Percentiles rank a stretch among this genome's conserved stretches.
phyloP scores from a whole-genome alignment of 495 filamentous ascomycete species.

The Penicillium cosmopolitanum region DNA sequence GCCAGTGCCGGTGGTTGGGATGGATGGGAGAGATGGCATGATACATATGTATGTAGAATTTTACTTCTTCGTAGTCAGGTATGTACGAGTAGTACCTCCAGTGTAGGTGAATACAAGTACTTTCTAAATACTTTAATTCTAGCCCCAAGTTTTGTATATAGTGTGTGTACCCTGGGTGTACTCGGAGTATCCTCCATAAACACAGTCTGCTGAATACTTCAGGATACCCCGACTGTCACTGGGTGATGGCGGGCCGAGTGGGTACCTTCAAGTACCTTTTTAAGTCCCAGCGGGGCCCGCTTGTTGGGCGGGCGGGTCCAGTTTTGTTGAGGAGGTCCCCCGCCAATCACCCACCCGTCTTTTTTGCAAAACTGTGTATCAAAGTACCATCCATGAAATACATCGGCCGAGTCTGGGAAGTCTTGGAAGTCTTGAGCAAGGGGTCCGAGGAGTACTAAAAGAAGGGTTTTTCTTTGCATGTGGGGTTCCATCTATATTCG shows the following conservation, averaged over 20 bases:
- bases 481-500: background rate
- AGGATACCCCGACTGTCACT: background rate
- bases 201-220: background rate
- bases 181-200: background rate
- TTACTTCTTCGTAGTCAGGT: too few relatives aligned
- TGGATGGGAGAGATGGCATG: background rate
- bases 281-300: background rate
- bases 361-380: slow-evolving; percentile 17
- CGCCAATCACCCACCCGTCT: slow-evolving; percentile 21
- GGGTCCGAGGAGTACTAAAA: background rate
- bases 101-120: too few relatives aligned
- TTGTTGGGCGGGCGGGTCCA: slow-evolving; percentile 27
- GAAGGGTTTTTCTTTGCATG: background rate
- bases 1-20: slow-evolving; percentile 6
- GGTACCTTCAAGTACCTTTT: background rate
- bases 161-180: too few relatives aligned
- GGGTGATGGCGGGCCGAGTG: background rate
- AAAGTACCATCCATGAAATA: background rate
- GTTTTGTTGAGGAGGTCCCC: slow-evolving; percentile 27
- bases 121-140: too few relatives aligned
- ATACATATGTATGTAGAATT: too few relatives aligned
- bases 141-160: background rate
- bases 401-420: background rate
- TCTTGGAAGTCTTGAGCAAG: background rate
- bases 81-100: too few relatives aligned